Evolutionary conservation across 345 rosid species (phyloP).

Genomic region (Cardiospermum halicacabum): DNA sequence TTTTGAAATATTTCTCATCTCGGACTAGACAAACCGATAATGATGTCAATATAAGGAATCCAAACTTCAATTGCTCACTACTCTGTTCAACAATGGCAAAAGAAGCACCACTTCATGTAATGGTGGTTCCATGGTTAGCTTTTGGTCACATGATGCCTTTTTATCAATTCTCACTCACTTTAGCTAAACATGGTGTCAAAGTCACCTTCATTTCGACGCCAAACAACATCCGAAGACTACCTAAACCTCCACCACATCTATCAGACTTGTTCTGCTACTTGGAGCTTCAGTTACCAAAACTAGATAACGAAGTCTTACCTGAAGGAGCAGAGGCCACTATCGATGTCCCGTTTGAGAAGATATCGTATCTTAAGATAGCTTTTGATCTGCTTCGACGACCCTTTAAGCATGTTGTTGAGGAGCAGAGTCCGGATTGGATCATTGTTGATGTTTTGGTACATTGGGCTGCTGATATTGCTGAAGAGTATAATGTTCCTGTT

Average conservation of each 20-base stretch:
- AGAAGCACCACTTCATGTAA: constrained; percentile 2
- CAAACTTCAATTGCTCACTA: too few relatives aligned
- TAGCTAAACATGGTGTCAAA: constrained; percentile 15
- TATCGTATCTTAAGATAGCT: constrained; percentile 18
- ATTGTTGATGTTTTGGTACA: not conserved
- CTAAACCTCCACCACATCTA: constrained; percentile 20
- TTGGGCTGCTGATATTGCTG: not conserved
- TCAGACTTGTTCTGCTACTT: not conserved
- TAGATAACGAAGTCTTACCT: constrained; percentile 6
- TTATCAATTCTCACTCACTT: constrained; percentile 12
- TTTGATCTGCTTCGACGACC: constrained; percentile 27
- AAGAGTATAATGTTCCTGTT: not conserved
- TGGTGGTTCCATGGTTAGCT: constrained; percentile 17
- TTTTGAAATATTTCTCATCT: too few relatives aligned
- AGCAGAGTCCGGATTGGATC: constrained; percentile 4
- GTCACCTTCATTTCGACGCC: constrained; percentile 24
- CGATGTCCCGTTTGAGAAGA: constrained; percentile 22
- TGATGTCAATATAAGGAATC: too few relatives aligned
- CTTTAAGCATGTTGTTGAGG: not conserved
- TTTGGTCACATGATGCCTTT: constrained; percentile 27
- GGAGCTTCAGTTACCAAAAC: constrained; percentile 19
- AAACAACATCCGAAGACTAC: constrained; percentile 24
- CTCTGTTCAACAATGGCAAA: not conserved
- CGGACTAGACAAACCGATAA: too few relatives aligned
- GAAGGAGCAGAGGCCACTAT: constrained; percentile 30